Percentiles rank a stretch among this genome's conserved stretches.
Conservation (phyloP, 1,139 yeast species). For the Nakaseomyces kungkrabaensis region DNA sequence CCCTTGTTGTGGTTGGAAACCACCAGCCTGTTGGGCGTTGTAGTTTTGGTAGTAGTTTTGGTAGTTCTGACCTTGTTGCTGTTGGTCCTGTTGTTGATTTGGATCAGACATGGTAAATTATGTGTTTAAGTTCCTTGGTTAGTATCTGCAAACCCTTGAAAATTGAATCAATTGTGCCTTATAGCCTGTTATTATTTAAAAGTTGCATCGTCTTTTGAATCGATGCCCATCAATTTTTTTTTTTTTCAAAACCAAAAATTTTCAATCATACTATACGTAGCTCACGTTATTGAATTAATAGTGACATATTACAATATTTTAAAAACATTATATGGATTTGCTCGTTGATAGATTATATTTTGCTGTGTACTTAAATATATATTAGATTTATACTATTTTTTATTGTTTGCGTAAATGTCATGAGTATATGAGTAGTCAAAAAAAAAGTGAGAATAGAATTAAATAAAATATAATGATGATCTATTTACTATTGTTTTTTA, state of each 20-base stretch:
- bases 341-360: too few species aligned
- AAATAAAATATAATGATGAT: too few species aligned
- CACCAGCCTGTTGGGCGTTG: conserved; percentile 19
- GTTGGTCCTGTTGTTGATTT: conserved; percentile 20
- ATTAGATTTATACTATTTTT: too few species aligned
- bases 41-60: conserved; percentile 31
- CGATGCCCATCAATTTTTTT: background rate
- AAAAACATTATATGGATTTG: too few species aligned
- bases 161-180: too few species aligned
- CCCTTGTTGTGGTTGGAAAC: conserved; percentile 26
- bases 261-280: background rate
- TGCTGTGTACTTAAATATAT: too few species aligned
- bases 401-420: too few species aligned
- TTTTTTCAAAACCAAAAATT: background rate
- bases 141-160: too few species aligned
- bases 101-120: conserved; percentile 21
- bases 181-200: too few species aligned
- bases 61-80: conserved; percentile 22
- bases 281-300: background rate
- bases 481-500: background rate
- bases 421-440: too few species aligned
- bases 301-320: background rate
- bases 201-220: background rate
- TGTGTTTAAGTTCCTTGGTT: background rate
- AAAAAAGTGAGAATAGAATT: too few species aligned